These are phyloP conservation scores for Scheffersomyces lignicola DNA, from an alignment of 1,139 yeast species.

Conservation along the genomic window DNA sequence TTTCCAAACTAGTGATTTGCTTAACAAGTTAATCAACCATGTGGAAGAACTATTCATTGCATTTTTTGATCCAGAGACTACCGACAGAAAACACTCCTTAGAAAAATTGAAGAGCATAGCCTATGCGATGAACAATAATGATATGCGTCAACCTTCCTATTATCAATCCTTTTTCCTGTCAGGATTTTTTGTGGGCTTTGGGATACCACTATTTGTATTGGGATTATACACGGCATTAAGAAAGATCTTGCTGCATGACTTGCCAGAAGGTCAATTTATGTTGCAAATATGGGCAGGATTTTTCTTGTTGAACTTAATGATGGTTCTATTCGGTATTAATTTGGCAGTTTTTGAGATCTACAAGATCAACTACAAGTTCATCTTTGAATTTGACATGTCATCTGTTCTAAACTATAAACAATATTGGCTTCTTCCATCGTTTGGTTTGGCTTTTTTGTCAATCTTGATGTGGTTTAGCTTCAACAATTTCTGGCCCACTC, in stretches of 20 bases:
- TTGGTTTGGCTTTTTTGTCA: slow-evolving; percentile 56
- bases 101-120: slow-evolving; percentile 64
- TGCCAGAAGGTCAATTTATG: slow-evolving; percentile 57
- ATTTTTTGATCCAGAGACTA: slow-evolving; percentile 61
- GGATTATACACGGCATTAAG: slow-evolving; percentile 52
- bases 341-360: slow-evolving; percentile 70
- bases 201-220: slow-evolving; percentile 60
- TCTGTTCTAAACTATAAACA: slow-evolving; percentile 69
- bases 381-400: slow-evolving; percentile 81
- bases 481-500: slow-evolving; percentile 61
- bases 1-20: slow-evolving; percentile 63
- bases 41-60: slow-evolving; percentile 69
- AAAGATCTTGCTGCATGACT: slow-evolving; percentile 32
- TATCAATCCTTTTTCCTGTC: slow-evolving; percentile 52
- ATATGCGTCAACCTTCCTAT: slow-evolving; percentile 27
- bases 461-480: slow-evolving; percentile 77
- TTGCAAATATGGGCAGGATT: slow-evolving; percentile 95
- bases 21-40: slow-evolving; percentile 60
- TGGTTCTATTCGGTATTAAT: slow-evolving; percentile 65
- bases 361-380: slow-evolving; percentile 86
- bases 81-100: slow-evolving; percentile 71
- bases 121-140: slow-evolving; percentile 37
- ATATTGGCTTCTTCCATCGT: slow-evolving; percentile 61
- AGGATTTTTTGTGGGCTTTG: slow-evolving; percentile 70
- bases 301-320: slow-evolving; percentile 59